phyloP scores from a whole-genome alignment of 306 rosid genomes.

The Oxytropis ochrocephala region DNA sequence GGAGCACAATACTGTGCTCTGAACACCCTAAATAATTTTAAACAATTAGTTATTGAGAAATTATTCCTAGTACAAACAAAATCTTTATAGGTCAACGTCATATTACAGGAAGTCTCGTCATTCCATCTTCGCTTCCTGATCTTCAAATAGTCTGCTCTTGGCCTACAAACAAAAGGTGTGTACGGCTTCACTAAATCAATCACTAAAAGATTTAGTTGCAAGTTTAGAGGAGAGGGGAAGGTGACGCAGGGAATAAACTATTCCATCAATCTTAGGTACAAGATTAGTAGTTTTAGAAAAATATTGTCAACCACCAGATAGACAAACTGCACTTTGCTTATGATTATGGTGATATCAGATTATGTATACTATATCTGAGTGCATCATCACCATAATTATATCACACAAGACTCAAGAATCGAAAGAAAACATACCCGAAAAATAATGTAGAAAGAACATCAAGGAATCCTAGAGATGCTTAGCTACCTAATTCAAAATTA shows the following conservation, averaged over 20 bases:
- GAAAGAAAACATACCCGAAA: constrained; percentile 41
- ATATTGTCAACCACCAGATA: constrained; percentile 11
- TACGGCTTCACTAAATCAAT: constrained; percentile 28
- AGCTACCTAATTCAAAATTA: constrained; percentile 40
- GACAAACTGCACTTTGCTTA: background rate
- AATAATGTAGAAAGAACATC: constrained; percentile 34
- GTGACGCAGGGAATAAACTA: constrained; percentile 10
- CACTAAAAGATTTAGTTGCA: constrained; percentile 25
- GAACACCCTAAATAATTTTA: background rate
- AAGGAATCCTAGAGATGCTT: constrained; percentile 29
- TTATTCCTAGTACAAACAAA: constrained; percentile 22
- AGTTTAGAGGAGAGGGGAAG: constrained; percentile 10
- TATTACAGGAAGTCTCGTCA: constrained; percentile 37
- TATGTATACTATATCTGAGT: background rate
- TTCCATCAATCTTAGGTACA: constrained; percentile 21
- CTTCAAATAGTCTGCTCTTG: constrained; percentile 71
- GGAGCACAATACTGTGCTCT: constrained; percentile 17
- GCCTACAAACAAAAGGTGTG: constrained; percentile 59
- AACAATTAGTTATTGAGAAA: constrained; percentile 1
- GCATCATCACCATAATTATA: background rate
- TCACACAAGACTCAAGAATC: background rate
- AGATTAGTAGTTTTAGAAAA: constrained; percentile 8
- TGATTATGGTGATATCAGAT: background rate
- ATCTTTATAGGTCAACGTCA: constrained; percentile 29
- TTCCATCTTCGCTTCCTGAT: constrained; percentile 52